These are phyloP conservation scores for Dendrocalamus sinicus DNA, from an alignment of 176 grass and related monocot species.

Conservation along the genomic window DNA sequence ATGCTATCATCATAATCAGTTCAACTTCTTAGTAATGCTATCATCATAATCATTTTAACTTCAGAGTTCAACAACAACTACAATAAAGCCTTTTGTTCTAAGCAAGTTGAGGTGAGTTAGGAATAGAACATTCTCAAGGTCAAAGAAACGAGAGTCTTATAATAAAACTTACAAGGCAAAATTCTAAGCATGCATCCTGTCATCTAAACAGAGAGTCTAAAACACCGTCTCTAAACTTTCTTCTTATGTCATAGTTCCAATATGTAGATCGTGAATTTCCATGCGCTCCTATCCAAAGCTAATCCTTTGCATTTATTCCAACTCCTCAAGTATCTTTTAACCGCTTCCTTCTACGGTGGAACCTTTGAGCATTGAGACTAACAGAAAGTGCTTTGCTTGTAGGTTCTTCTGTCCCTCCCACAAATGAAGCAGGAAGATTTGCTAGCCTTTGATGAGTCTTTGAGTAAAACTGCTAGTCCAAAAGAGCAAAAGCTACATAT, in stretches of 20 bases:
- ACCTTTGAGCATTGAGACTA: conserved; percentile 12
- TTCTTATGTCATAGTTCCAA: no score
- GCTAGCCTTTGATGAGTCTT: conserved; percentile 79
- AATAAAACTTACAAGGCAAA: no score
- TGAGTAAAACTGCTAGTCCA: conserved; percentile 86
- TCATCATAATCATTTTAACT: neutral
- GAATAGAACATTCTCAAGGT: no score
- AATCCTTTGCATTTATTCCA: neutral
- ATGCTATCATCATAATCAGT: neutral
- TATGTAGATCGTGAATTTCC: no score
- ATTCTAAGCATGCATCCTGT: no score
- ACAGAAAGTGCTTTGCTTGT: conserved; percentile 37
- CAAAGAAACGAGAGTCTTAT: no score
- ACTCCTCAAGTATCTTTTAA: no score
- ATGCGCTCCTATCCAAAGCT: no score
- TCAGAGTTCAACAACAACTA: neutral
- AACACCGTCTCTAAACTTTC: no score
- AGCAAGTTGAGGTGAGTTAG: no score
- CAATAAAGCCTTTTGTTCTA: neutral
- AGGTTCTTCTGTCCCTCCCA: conserved; percentile 85
- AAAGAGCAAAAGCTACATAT: conserved; percentile 94
- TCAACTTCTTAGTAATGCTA: neutral
- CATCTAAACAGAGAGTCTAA: no score
- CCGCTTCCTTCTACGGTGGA: neutral
- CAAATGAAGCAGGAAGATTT: conserved; percentile 80